These are phyloP conservation scores for Hyaloperonospora arabidopsidis DNA, from an alignment of 352 stramenopile species.

Conservation along the genomic window DNA sequence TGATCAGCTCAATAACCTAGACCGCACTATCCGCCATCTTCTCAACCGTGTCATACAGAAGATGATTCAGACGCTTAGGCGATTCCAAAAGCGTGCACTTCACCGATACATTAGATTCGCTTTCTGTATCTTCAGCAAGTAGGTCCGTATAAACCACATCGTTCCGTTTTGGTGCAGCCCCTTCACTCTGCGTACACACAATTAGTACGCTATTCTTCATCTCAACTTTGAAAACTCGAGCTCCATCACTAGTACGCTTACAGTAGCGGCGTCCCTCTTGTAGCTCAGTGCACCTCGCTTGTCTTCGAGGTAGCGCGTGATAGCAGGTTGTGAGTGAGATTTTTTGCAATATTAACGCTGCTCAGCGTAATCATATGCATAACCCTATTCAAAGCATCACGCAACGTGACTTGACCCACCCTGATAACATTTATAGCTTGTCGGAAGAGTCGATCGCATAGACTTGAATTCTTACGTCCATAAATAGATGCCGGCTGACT, in stretches of 20 bases:
- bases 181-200: background rate
- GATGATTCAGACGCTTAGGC: background rate
- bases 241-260: background rate
- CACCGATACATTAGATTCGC: background rate
- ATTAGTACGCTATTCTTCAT: background rate
- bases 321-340: too few relatives aligned
- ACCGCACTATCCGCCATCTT: background rate
- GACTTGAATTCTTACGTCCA: too few relatives aligned
- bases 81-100: background rate
- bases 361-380: too few relatives aligned
- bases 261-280: too few relatives aligned
- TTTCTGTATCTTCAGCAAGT: background rate
- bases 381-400: too few relatives aligned
- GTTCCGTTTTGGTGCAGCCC: background rate
- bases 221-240: background rate
- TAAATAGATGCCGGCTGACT: too few relatives aligned
- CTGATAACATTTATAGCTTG: too few relatives aligned
- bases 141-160: background rate
- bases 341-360: too few relatives aligned
- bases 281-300: too few relatives aligned
- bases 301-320: too few relatives aligned
- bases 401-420: too few relatives aligned
- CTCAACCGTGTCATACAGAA: slow-evolving; percentile 1
- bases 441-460: too few relatives aligned
- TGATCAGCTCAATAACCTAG: slow-evolving; percentile 2